Base-by-base conservation (phyloP, 2,329 filamentous ascomycete genomes). In the Aurifilum marmelostoma region DNA sequence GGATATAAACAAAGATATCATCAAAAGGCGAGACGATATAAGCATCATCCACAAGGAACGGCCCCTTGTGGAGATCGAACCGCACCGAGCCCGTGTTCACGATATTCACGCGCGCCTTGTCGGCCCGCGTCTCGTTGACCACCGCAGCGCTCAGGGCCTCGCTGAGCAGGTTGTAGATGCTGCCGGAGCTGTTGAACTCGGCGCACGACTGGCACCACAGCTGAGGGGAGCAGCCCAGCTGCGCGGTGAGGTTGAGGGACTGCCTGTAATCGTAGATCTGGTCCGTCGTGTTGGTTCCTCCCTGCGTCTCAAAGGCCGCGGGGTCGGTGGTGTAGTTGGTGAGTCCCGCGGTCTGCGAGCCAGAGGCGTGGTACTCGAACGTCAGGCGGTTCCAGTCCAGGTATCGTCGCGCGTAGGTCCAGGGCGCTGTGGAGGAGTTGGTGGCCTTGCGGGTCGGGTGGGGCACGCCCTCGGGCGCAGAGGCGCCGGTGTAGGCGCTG, bases 321-420 rank as follows among this genome's bases (percentile, higher is more conserved):
- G 68, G 43, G 67, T 70, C 29, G 1, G 66, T 58, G 2, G 64
- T 71, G 47, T 61, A 71, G 60, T 67, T 54, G 8, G 43, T 2
- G 18, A 47, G 43, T 18, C 43, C 43, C 5, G 18, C 18, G 1
- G 59, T 59, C 68, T 72, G 64, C 60, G 69, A 70, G 12, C 81
- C 82, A n/a, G 80, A 77, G 3, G 88, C 84, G 75, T 91, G 89
- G 74, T 88, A 90, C 69, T 85, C 82, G 73, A 91, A 91, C 0
- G 88, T 89, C n/a, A 83, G 79, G 6, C 88, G 84, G 76, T 91
- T 91, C 85, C 88, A 91, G 78, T 92, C 89, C 12, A 92, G 81
- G 74, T 91, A 91, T 32, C 89, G 83, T 9, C 89, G 85, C 3
- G 85, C 84, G 74, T 86, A 89, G 11, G 77, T 73, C 68, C 79